Percentiles rank a stretch among this genome's conserved stretches.
Conservation (phyloP, 2,329 filamentous ascomycete genomes). For the Colletotrichum liriopes region DNA sequence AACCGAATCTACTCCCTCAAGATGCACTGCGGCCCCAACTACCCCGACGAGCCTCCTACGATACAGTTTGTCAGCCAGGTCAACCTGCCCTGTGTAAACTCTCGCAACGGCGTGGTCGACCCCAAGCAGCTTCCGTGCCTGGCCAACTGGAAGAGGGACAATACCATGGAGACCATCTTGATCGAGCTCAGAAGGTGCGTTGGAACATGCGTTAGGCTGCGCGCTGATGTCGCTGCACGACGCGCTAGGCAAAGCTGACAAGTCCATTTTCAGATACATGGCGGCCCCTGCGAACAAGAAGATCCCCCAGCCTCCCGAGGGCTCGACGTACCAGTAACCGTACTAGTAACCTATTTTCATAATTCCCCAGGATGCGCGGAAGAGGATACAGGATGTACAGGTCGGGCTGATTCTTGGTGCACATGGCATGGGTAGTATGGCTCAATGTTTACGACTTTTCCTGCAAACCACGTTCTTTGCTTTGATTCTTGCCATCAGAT, state of each 20-base stretch:
- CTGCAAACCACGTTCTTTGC: neutral
- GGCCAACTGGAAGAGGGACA: conserved; percentile 90
- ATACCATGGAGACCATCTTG: conserved; percentile 94
- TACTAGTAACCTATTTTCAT: conserved; percentile 28
- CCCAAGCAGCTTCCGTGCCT: conserved; percentile 87
- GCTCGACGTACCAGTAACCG: conserved; percentile 64
- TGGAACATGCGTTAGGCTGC: conserved; percentile 11
- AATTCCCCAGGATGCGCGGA: conserved; percentile 29
- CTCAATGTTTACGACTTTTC: conserved; percentile 40
- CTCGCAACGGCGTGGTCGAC: conserved; percentile 86
- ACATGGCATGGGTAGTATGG: conserved; percentile 25
- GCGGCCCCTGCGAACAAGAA: conserved; percentile 94
- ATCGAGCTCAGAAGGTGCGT: conserved; percentile 85
- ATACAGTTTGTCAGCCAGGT: conserved; percentile 95
- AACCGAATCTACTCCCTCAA: conserved; percentile 99
- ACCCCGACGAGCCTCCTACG: conserved; percentile 90
- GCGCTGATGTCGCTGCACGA: too few relatives aligned
- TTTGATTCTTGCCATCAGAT: neutral
- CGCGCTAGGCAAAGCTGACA: conserved; percentile 31
- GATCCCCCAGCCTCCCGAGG: conserved; percentile 92
- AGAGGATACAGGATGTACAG: conserved; percentile 21
- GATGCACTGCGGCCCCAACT: conserved; percentile 92
- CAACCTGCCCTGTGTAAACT: conserved; percentile 95
- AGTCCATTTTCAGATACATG: conserved; percentile 81
- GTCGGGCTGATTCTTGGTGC: conserved; percentile 21